A percentile compares a stretch with the other conserved stretches of the same genome.
These are phyloP conservation scores for Saccharomyces pastorianus DNA, from an alignment of 1,139 yeast genomes.

Conservation along the genomic window DNA sequence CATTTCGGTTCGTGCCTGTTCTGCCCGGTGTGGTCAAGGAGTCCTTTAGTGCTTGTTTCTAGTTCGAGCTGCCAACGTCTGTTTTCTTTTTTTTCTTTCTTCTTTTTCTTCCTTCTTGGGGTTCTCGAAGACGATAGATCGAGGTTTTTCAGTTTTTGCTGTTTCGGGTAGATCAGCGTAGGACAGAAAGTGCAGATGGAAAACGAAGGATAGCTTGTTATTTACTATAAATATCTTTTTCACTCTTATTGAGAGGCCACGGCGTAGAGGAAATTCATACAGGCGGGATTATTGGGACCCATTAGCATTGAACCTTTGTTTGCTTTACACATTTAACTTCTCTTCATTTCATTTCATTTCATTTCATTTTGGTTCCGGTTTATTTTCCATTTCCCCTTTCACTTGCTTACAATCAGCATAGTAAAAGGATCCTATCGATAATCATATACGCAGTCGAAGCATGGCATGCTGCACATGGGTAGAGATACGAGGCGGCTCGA, in stretches of 20 bases:
- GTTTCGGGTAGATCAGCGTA: neutral
- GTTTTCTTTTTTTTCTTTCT: neutral
- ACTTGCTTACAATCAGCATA: neutral
- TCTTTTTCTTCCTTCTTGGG: slow-evolving; percentile 4
- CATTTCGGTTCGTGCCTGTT: neutral
- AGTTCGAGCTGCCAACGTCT: neutral
- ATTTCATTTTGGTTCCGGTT: neutral
- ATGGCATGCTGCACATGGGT: neutral
- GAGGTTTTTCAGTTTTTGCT: neutral
- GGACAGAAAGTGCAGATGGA: neutral
- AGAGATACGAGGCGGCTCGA: neutral
- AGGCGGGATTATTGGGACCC: neutral
- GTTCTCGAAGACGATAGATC: neutral
- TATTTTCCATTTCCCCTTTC: neutral
- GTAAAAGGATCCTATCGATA: neutral
- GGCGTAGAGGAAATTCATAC: neutral
- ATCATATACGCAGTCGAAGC: neutral
- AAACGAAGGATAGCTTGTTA: neutral
- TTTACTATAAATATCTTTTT: neutral
- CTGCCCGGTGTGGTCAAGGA: neutral
- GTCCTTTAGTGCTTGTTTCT: neutral
- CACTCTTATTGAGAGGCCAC: neutral
- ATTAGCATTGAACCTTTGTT: neutral
- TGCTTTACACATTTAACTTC: too few species aligned
- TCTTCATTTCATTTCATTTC: too few species aligned